Base-by-base conservation (phyloP, 192 early-diverging fungal genomes). In the Entomortierella chlamydospora region DNA sequence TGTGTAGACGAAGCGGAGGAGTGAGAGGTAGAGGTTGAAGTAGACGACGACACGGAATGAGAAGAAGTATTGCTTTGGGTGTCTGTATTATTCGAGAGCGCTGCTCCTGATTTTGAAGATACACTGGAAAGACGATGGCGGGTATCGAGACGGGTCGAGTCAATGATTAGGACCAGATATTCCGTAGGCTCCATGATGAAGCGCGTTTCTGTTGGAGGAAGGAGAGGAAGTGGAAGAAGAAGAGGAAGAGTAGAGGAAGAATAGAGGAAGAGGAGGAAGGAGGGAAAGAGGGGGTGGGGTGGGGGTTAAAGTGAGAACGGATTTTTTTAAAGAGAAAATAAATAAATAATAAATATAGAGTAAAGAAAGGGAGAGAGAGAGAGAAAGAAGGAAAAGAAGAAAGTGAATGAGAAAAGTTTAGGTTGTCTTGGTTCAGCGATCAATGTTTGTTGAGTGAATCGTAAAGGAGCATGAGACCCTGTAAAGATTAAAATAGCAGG, bases 141-240 rank as follows among this genome's bases (percentile, higher is more conserved):
- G 59, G 68, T 70, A 61, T 70, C 58, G 59, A 70, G 50, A 25
- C 25, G 42, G 20, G 49, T 37, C 7, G 68, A 59, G 59, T 61
- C 68, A 30, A 70, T 41, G 51, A 54, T 33, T 37, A 70, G 31
- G 57, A 70, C 68, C 49, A 45, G 51, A 34, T 70, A 70, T 23
- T 70, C 68, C 45, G 59, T 53, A 30, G 67, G 57, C n/a, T 70
- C 68, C 68, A 70, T 70, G 57, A 4, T 60, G 68, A n/a, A 26
- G 43, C 7, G 5, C 30, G 29, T 5, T 37, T 42, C 39, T 26
- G 42, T 43, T 28, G 15, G 20, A 20, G 22, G 43, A 34, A 25
- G 42, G 1, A 61, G 59, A 23, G 29, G 64, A 43, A 13, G n/a
- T 11, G 23, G 30, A 47, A 23, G 28, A 18, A 50, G 18, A 29